Percentiles rank a stretch among this genome's conserved stretches.
phyloP scores from a whole-genome alignment of 2,329 filamentous ascomycete genomes.

The Aspergillus sp. region DNA sequence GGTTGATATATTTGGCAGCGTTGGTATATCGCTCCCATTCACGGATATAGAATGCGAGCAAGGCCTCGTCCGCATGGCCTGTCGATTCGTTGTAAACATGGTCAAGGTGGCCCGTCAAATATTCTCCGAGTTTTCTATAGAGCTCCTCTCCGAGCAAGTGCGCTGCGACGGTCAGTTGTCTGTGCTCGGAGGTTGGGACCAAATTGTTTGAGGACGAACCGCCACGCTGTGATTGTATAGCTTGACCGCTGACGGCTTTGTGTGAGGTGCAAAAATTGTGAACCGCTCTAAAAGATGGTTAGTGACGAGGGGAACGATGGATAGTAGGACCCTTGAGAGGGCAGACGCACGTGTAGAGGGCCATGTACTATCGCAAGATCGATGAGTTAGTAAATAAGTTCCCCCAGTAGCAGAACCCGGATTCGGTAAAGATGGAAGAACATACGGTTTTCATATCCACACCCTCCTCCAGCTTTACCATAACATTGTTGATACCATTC shows the following conservation, averaged over 20 bases:
- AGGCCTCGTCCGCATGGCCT: conserved; percentile 81
- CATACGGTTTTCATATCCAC: conserved; percentile 86
- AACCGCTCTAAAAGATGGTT: conserved; percentile 63
- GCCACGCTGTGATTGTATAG: conserved; percentile 65
- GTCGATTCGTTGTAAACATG: conserved; percentile 70
- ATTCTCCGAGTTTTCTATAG: conserved; percentile 86
- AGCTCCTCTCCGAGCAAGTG: conserved; percentile 94
- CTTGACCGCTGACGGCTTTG: conserved; percentile 68
- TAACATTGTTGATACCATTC: conserved; percentile 84
- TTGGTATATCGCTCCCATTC: conserved; percentile 97
- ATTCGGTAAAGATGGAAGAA: conserved; percentile 5
- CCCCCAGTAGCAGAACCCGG: not conserved
- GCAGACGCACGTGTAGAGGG: conserved; percentile 74
- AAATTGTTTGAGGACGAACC: conserved; percentile 51
- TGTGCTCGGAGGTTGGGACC: not conserved
- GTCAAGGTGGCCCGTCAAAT: conserved; percentile 76
- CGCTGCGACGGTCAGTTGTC: conserved; percentile 53
- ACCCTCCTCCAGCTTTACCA: conserved; percentile 86
- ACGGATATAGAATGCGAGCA: conserved; percentile 89
- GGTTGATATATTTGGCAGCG: conserved; percentile 95
- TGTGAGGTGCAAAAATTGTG: conserved; percentile 99
- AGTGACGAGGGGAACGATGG: not conserved
- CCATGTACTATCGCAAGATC: conserved; percentile 71
- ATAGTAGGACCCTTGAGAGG: not conserved
- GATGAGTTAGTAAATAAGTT: conserved; percentile 9